Percentiles rank a stretch among this genome's conserved stretches.
phyloP scores from a whole-genome alignment of 768 basidiomycete genomes.

The Tylopilus felleus region DNA sequence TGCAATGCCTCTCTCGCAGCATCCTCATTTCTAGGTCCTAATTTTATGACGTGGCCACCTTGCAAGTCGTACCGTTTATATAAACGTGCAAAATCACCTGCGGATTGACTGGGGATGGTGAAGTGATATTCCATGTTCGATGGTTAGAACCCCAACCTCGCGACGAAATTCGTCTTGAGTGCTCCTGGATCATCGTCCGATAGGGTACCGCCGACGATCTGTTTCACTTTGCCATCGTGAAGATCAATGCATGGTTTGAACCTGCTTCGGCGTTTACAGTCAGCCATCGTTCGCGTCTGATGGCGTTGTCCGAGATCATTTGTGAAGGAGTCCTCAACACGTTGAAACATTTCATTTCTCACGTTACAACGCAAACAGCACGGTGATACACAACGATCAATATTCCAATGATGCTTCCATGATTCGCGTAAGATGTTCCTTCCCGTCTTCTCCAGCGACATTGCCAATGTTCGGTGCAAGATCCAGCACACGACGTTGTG shows the following conservation, averaged over 20 bases:
- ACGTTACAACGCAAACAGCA: conserved; percentile 10
- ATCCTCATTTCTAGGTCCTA: conserved; percentile 84
- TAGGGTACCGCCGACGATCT: conserved; percentile 95
- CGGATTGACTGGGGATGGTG: conserved; percentile 55
- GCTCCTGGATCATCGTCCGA: conserved; percentile 57
- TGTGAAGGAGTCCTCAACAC: background rate
- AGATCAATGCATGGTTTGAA: conserved; percentile 97
- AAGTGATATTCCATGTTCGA: background rate
- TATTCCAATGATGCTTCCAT: conserved; percentile 79
- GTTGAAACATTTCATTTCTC: background rate
- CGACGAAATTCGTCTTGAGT: conserved; percentile 87
- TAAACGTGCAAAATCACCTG: conserved; percentile 75
- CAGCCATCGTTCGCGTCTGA: conserved; percentile 15
- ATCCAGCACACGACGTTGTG: conserved; percentile 89
- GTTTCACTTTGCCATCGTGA: conserved; percentile 94
- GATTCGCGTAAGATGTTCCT: conserved; percentile 76
- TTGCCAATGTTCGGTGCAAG: conserved; percentile 89
- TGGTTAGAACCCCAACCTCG: conserved; percentile 50
- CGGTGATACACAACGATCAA: conserved; percentile 30
- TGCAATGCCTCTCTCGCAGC: conserved; percentile 82
- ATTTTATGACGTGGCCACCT: conserved; percentile 96
- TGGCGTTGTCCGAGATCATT: background rate
- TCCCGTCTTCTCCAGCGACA: conserved; percentile 77
- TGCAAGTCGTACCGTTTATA: conserved; percentile 66
- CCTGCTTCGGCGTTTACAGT: conserved; percentile 35